These are phyloP conservation scores for Cylindrodendrum hubeiense DNA, from an alignment of 2,329 filamentous ascomycete genomes.

Conservation along the genomic window DNA sequence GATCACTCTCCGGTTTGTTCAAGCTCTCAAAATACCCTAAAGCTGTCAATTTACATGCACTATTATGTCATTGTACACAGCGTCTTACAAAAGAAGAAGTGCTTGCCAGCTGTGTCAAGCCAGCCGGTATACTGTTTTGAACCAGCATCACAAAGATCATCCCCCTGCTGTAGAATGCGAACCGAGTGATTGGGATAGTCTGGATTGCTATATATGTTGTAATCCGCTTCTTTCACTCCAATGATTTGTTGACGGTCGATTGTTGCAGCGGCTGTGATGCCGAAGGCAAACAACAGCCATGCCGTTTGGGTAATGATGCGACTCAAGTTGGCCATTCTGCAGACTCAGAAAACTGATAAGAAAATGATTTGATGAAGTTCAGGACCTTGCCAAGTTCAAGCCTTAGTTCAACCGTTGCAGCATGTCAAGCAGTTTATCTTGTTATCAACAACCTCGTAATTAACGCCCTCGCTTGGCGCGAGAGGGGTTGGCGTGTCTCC, in stretches of 20 bases:
- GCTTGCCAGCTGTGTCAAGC: conserved; percentile 31
- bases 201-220: neutral
- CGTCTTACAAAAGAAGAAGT: conserved; percentile 33
- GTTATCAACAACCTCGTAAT: neutral
- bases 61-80: too few species aligned
- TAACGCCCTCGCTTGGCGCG: neutral
- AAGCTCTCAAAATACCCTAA: conserved; percentile 38
- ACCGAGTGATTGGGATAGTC: conserved; percentile 27
- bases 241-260: neutral
- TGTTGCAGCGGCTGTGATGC: neutral
- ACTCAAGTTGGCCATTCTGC: neutral
- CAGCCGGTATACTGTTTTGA: conserved; percentile 39
- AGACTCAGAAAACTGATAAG: neutral
- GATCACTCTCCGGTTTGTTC: conserved; percentile 25
- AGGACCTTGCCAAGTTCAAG: neutral
- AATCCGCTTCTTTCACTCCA: neutral
- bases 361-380: neutral
- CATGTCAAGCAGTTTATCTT: neutral
- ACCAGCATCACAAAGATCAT: conserved; percentile 31
- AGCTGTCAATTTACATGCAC: neutral
- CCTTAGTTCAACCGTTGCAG: neutral
- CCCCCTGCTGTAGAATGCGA: conserved; percentile 33
- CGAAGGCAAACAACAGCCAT: neutral
- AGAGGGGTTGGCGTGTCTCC: neutral
- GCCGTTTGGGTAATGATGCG: neutral